Evolutionary conservation across 306 rosid species (phyloP).

Genomic region (Geum urbanum): DNA sequence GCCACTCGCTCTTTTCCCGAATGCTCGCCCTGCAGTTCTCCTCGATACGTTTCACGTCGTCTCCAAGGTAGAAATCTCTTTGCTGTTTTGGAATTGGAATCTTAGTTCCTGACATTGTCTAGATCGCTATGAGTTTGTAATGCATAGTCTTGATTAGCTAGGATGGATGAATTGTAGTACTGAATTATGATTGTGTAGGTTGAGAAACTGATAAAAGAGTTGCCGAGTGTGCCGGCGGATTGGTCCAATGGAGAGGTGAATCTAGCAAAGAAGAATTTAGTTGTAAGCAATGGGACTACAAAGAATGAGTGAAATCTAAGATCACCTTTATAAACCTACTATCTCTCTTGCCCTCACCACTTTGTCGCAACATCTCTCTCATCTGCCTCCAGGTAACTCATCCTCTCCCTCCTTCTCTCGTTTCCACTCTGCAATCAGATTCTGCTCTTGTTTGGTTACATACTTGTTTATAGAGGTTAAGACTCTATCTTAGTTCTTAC

Average conservation of each 20-base stretch:
- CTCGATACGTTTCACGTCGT: conserved; percentile 90
- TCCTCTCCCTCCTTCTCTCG: background rate
- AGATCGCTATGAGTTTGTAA: background rate
- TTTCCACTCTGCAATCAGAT: too few species aligned
- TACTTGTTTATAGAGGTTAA: too few species aligned
- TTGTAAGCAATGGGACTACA: conserved; percentile 58
- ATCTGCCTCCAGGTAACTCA: background rate
- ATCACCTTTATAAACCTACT: background rate
- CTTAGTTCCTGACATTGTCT: background rate
- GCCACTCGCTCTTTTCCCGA: too few species aligned
- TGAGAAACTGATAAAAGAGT: conserved; percentile 89
- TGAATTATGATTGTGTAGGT: conserved; percentile 47
- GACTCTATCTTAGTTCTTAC: too few species aligned
- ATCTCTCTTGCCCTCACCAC: too few species aligned
- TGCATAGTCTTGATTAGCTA: background rate
- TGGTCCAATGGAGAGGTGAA: conserved; percentile 70
- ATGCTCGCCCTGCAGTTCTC: conserved; percentile 19
- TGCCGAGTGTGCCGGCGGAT: conserved; percentile 80
- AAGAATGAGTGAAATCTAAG: too few species aligned
- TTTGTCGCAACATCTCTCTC: background rate
- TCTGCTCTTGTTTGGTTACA: too few species aligned
- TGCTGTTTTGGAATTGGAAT: background rate
- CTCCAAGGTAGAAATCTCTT: conserved; percentile 53
- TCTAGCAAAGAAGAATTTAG: conserved; percentile 44
- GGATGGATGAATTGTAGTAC: background rate